Conservation (phyloP, 805 yeast species). For the Dipodascopsis tothii region DNA sequence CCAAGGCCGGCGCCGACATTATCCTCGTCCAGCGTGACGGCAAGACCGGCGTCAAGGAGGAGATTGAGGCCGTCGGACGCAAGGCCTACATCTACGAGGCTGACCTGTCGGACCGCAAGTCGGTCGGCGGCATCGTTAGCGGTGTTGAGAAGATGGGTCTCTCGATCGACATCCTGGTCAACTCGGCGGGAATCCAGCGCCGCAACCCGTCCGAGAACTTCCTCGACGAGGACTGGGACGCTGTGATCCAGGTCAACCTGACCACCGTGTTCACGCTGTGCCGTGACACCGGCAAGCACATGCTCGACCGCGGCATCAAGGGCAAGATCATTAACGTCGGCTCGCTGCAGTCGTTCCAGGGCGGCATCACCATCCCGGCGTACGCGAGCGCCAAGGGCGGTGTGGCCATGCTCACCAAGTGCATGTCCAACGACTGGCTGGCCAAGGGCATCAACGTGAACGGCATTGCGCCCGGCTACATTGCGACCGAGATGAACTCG, state of each 20-base stretch:
- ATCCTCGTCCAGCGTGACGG: slow-evolving; percentile 33
- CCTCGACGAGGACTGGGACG: slow-evolving; percentile 35
- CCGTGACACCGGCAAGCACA: slow-evolving; percentile 34
- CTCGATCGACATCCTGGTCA: slow-evolving; percentile 35
- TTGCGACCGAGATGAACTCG: slow-evolving; percentile 41
- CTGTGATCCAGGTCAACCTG: slow-evolving; percentile 38
- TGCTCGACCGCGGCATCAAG: slow-evolving; percentile 31
- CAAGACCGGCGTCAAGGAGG: slow-evolving; percentile 26
- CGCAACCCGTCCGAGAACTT: slow-evolving; percentile 23
- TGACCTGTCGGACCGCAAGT: slow-evolving; percentile 28
- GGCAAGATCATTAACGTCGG: slow-evolving; percentile 42
- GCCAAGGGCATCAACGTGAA: slow-evolving; percentile 41
- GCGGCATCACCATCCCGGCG: slow-evolving; percentile 36
- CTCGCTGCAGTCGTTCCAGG: slow-evolving; percentile 39
- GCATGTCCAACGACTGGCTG: slow-evolving; percentile 43
- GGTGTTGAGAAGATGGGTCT: slow-evolving; percentile 30
- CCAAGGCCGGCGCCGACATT: slow-evolving; percentile 43
- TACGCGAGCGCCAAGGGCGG: slow-evolving; percentile 41
- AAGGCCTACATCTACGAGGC: slow-evolving; percentile 26
- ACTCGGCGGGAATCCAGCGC: slow-evolving; percentile 39
- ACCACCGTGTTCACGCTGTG: slow-evolving; percentile 35
- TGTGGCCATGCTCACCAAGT: slow-evolving; percentile 33
- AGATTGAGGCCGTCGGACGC: slow-evolving; percentile 28
- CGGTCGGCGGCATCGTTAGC: slow-evolving; percentile 29
- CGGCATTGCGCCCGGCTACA: slow-evolving; percentile 44